These are phyloP conservation scores for Verticillium klebahnii DNA, from an alignment of 2,329 filamentous ascomycete genomes.

Conservation along the genomic window DNA sequence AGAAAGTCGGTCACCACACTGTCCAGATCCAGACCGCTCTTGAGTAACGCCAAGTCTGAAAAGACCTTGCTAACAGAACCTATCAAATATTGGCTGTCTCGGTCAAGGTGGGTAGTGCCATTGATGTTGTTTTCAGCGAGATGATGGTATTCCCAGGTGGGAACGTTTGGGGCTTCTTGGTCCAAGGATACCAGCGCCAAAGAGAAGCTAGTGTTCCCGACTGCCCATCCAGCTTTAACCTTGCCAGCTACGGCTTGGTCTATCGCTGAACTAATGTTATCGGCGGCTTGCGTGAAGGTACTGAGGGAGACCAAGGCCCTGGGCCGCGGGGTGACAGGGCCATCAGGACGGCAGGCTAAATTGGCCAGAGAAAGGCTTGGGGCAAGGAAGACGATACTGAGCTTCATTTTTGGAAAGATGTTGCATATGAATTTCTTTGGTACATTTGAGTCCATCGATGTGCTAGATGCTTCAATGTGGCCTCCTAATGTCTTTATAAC, in stretches of 20 bases:
- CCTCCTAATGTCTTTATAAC: too few species aligned
- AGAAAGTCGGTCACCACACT: constrained; percentile 27
- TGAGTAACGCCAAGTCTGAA: constrained; percentile 30
- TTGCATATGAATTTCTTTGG: neutral
- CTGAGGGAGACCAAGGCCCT: constrained; percentile 19
- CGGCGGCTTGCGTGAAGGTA: constrained; percentile 20
- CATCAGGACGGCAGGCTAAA: constrained; percentile 23
- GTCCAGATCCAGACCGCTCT: constrained; percentile 27
- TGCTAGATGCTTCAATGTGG: too few species aligned
- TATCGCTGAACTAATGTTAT: constrained; percentile 21
- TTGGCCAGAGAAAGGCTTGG: neutral
- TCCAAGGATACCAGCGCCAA: constrained; percentile 26
- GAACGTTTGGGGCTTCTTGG: constrained; percentile 17
- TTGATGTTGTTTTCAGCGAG: constrained; percentile 25
- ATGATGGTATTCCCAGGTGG: constrained; percentile 38
- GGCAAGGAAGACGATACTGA: neutral
- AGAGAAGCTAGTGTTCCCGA: constrained; percentile 33
- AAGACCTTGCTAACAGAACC: constrained; percentile 35
- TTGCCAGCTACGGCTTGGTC: constrained; percentile 23
- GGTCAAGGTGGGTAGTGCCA: constrained; percentile 25
- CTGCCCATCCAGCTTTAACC: constrained; percentile 28
- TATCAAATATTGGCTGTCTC: constrained; percentile 35
- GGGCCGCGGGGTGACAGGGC: constrained; percentile 25
- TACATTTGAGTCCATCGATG: too few species aligned
- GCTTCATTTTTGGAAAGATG: neutral